These are phyloP conservation scores for Neurospora sp. DNA, from an alignment of 495 filamentous ascomycete species.

Conservation along the genomic window DNA sequence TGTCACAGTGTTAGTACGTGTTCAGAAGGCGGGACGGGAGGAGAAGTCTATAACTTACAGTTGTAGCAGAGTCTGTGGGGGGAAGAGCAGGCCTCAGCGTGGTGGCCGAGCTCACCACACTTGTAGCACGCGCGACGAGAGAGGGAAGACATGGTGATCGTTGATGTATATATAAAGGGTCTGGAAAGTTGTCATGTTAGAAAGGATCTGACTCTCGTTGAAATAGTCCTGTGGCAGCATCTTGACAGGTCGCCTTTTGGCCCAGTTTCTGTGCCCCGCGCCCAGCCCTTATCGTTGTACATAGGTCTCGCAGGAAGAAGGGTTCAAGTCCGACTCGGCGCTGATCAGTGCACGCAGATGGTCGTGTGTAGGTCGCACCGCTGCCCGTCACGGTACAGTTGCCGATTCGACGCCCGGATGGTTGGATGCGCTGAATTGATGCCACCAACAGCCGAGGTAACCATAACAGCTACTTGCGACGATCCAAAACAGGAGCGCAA, in stretches of 20 bases:
- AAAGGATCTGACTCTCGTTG: background rate
- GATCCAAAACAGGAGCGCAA: background rate
- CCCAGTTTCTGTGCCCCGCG: background rate
- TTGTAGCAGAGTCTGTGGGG: constrained; percentile 99
- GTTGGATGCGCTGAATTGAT: background rate
- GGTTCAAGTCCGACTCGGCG: background rate
- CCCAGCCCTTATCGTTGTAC: background rate
- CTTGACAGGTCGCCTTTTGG: background rate
- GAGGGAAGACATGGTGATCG: constrained; percentile 69
- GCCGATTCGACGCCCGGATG: background rate
- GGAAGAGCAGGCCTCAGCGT: constrained; percentile 95
- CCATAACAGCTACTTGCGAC: background rate
- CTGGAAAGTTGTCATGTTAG: background rate
- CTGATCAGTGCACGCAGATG: background rate
- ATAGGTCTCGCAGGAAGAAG: background rate
- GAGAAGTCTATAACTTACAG: constrained; percentile 43
- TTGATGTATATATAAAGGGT: background rate
- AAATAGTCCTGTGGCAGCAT: background rate
- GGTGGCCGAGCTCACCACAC: constrained; percentile 98
- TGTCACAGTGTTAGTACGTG: constrained; percentile 4
- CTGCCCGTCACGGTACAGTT: background rate
- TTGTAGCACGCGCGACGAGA: constrained; percentile 99
- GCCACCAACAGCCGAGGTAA: background rate
- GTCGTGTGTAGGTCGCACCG: background rate
- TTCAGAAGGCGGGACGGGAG: background rate